A percentile compares a stretch with the other conserved stretches of the same genome.
Evolutionary conservation across 495 filamentous ascomycete species (phyloP).

Genomic region (Diplogelasinospora grovesii): DNA sequence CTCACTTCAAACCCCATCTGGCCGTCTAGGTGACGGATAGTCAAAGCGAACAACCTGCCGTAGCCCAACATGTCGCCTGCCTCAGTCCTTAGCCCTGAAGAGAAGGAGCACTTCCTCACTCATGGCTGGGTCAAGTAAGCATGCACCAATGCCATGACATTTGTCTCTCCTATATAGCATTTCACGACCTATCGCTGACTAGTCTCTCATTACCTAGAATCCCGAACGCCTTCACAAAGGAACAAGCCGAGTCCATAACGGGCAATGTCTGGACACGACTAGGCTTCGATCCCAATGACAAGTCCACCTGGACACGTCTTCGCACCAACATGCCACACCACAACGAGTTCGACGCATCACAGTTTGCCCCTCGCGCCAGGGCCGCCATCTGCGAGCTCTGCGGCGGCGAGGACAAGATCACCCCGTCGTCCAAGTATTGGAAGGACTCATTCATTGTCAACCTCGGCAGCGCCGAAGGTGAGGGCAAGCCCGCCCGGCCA

Average conservation of each 20-base stretch:
- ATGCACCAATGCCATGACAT: background rate
- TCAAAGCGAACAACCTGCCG: too few relatives aligned
- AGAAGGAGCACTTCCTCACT: constrained; percentile 60
- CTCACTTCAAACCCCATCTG: too few relatives aligned
- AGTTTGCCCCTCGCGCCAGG: constrained; percentile 64
- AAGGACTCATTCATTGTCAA: constrained; percentile 68
- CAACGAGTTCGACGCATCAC: constrained; percentile 43
- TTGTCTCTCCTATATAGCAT: background rate
- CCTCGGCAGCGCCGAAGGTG: constrained; percentile 52
- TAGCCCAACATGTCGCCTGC: constrained; percentile 23
- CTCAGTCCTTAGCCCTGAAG: constrained; percentile 46
- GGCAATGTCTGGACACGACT: constrained; percentile 60
- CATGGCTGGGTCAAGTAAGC: constrained; percentile 56
- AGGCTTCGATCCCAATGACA: constrained; percentile 60
- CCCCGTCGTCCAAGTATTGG: constrained; percentile 48
- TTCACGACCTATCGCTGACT: too few relatives aligned
- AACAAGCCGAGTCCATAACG: constrained; percentile 52
- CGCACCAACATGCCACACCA: constrained; percentile 62
- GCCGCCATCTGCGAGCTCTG: constrained; percentile 62
- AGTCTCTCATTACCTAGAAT: constrained; percentile 17
- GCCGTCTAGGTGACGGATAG: too few relatives aligned
- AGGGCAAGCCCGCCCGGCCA: constrained; percentile 43
- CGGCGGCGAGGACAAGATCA: constrained; percentile 56
- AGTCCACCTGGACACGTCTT: constrained; percentile 57
- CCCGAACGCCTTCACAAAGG: constrained; percentile 46